Evolutionary conservation across 208 protist genomes (phyloP), one percentile per base, ranked within the genome.

Genomic region (Crithidia fasciculata): DNA sequence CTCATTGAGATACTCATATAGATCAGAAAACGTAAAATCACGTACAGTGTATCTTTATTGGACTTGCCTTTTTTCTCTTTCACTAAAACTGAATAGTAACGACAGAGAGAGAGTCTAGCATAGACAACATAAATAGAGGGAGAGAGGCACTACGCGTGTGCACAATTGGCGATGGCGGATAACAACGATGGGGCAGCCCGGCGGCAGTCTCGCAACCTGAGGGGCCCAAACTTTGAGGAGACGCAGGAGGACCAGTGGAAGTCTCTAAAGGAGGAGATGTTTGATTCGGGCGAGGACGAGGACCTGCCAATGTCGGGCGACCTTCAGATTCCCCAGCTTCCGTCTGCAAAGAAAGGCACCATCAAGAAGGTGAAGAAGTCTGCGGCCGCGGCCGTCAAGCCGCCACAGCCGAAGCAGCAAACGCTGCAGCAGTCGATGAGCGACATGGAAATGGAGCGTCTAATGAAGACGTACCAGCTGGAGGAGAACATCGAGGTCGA

Each of bases 391-490:
- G 49, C 79, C 28, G 28, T 28, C 65, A 81, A 74, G n/a, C 55
- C 56, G 2, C 69, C 43, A 18, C 82, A 90, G 18, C 2, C 76
- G 44, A 92, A 88, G 69, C 92, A 96, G 65, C 72, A 90, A 50
- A 96, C 89, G 18, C 74, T 96, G 10, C 66, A 66, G 12, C 79
- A 94, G 49, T 44, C 88, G n/a, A 82, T 90, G 39, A 86, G 73
- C 49, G 72, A 84, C n/a, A 54, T 71, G n/a, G 88, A 95, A 49
- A 91, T 94, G 80, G 83, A 92, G 19, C 76, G 79, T 8, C 40
- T 92, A 4, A 67, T 96, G 44, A 83, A 80, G 68, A 78, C 84
- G n/a, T 87, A 81, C 40, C 68, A 70, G 54, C 63, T 79, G 13
- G 74, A 74, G 18, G 80, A 92, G 4, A 86, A 87, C 16, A 74